These are phyloP conservation scores for Tolypocladium amazonense DNA, from an alignment of 2,329 filamentous ascomycete genomes.

Conservation along the genomic window DNA sequence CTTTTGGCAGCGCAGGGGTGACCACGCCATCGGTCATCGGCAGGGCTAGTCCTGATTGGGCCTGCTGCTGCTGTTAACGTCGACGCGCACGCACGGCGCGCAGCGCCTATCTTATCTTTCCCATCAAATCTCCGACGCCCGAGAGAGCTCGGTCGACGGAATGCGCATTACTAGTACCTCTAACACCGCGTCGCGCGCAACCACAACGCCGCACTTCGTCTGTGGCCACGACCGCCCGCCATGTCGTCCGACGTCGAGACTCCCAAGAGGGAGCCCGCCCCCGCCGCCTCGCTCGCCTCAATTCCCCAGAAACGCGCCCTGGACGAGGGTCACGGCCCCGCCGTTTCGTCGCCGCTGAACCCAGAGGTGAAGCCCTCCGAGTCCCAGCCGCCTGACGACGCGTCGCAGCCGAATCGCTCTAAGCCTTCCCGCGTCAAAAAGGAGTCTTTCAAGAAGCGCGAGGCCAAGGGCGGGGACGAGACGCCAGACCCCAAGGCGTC, in stretches of 20 bases:
- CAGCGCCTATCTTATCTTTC: slow-evolving; percentile 2
- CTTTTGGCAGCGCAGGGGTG: slow-evolving; percentile 4
- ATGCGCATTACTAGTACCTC: no score
- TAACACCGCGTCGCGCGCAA: not conserved
- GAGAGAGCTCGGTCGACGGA: no score
- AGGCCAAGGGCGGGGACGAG: slow-evolving; percentile 46
- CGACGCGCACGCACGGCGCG: no score
- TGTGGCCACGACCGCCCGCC: slow-evolving; percentile 1
- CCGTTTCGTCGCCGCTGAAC: slow-evolving; percentile 66
- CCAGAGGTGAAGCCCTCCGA: slow-evolving; percentile 42
- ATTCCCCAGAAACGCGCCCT: slow-evolving; percentile 55
- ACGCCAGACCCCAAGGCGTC: slow-evolving; percentile 44
- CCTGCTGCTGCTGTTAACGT: not conserved
- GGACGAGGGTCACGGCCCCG: slow-evolving; percentile 60
- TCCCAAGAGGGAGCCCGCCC: slow-evolving; percentile 30
- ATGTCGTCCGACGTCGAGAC: slow-evolving; percentile 26
- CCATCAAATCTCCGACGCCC: not conserved
- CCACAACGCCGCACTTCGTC: not conserved
- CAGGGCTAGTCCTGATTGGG: slow-evolving; percentile 9
- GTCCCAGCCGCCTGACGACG: slow-evolving; percentile 33
- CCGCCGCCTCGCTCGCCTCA: slow-evolving; percentile 29
- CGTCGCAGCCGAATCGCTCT: slow-evolving; percentile 19
- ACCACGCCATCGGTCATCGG: slow-evolving; percentile 9
- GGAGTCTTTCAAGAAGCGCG: slow-evolving; percentile 57
- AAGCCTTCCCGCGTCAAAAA: slow-evolving; percentile 47